Evolutionary conservation across 1,284 basidiomycete species (phyloP).

Genomic region (Microbotryum silenes-acaulis): DNA sequence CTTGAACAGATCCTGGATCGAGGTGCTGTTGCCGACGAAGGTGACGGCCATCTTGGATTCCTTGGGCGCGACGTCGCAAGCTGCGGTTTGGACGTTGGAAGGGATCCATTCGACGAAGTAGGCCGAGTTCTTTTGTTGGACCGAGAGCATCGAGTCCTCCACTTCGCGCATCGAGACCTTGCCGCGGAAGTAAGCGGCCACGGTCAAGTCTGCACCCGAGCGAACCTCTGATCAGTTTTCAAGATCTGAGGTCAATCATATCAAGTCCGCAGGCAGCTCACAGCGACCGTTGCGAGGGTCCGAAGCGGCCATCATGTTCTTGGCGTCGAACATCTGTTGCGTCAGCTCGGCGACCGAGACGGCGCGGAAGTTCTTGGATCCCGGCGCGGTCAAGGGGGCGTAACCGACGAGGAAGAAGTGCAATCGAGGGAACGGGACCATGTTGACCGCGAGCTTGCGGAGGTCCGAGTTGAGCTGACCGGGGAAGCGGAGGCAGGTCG

Average conservation of each 20-base stretch:
- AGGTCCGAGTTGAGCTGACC: slow-evolving; percentile 95
- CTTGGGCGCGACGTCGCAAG: slow-evolving; percentile 89
- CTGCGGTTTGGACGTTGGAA: slow-evolving; percentile 92
- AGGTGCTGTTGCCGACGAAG: slow-evolving; percentile 86
- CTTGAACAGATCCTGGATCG: slow-evolving; percentile 96
- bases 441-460: slow-evolving; percentile 94
- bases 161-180: slow-evolving; percentile 99
- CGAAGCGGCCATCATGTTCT: slow-evolving; percentile 69
- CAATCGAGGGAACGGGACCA: slow-evolving; percentile 59
- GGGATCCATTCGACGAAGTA: slow-evolving; percentile 99
- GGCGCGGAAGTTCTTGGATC: slow-evolving; percentile 77
- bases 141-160: slow-evolving; percentile 80
- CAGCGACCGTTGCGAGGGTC: slow-evolving; percentile 83
- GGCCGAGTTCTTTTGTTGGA: slow-evolving; percentile 93
- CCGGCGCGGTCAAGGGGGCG: slow-evolving; percentile 86
- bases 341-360: slow-evolving; percentile 94
- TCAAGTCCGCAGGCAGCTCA: neutral
- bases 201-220: slow-evolving; percentile 48
- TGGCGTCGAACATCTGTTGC: slow-evolving; percentile 96
- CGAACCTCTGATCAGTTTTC: neutral
- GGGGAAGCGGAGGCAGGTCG: slow-evolving; percentile 93
- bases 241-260: slow-evolving; percentile 65
- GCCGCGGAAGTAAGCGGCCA: slow-evolving; percentile 96
- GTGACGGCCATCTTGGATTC: slow-evolving; percentile 85
- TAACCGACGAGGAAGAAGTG: slow-evolving; percentile 99